Evolutionary conservation across 1,284 basidiomycete genomes (phyloP), one percentile per base, ranked within the genome.

Genomic region (Phylloporus sp.): DNA sequence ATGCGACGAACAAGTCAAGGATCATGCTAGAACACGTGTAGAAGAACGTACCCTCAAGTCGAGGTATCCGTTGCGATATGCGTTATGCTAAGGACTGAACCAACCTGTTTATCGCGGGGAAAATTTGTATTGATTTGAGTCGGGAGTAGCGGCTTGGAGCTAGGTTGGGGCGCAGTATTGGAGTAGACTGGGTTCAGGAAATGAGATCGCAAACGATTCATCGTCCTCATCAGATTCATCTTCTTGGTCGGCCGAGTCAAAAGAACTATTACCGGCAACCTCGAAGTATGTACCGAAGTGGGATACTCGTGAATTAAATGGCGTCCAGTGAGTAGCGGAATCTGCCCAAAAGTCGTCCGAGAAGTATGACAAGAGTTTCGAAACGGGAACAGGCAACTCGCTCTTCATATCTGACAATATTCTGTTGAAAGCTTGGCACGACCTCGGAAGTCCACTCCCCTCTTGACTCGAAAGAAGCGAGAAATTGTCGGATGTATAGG

Each of bases 381-480:
- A 67, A 39, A 72, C 3, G 25, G 71, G 70, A 0, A 41, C 1
- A 1, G 63, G 63, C 2, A 73, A 47, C 37, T 66, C 10, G 32
- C 72, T 64, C 64, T 66, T 73, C 70, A 66, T 72, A 17, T 53
- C 66, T 23, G 41, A 65, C 59, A 69, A 58, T 2, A 14, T 23
- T 19, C 41, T 63, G 15, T 68, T 62, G 37, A 68, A 65, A 4
- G 39, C 60, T 56, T 1, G 64, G 56, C n/a, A 72, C 66, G 1
- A 70, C 57, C 25, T 73, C 72, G 1, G 66, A 66, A 5, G 72
- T 73, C 66, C 72, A 70, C 5, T 73, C 72, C 19, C 72, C 2
- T 61, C 66, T 61, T 63, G 62, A 27, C 49, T 70, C 1, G 60
- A 72, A 27, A 64, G 57, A 19, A 69, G 70, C n/a, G 70, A 72